These are phyloP conservation scores for Whalleya microplaca DNA, from an alignment of 2,329 filamentous ascomycete species.

Conservation along the genomic window DNA sequence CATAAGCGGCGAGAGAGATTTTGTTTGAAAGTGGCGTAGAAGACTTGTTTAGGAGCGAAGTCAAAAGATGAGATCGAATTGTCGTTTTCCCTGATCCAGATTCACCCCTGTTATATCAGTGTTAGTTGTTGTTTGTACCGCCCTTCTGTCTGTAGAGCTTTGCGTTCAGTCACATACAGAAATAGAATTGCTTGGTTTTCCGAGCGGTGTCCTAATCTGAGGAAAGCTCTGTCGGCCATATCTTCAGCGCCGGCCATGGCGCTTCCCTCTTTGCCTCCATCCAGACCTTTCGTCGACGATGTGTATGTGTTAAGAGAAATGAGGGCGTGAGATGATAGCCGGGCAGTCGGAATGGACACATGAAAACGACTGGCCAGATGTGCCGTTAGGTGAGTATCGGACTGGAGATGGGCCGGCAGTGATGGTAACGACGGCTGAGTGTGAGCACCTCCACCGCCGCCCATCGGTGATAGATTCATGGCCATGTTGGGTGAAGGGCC, in stretches of 20 bases:
- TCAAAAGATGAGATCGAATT: conserved; percentile 83
- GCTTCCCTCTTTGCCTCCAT: conserved; percentile 90
- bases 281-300: conserved; percentile 81
- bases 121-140: conserved; percentile 17
- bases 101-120: conserved; percentile 70
- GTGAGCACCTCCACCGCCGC: conserved; percentile 63
- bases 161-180: conserved; percentile 64
- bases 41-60: conserved; percentile 84
- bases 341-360: conserved; percentile 83
- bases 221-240: conserved; percentile 82
- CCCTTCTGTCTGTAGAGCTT: not conserved
- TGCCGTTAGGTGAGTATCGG: conserved; percentile 77
- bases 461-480: conserved; percentile 58
- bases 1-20: conserved; percentile 88
- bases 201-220: conserved; percentile 81
- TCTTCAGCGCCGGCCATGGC: conserved; percentile 93
- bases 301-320: conserved; percentile 95
- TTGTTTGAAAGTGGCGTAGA: conserved; percentile 93
- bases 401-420: conserved; percentile 81
- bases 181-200: conserved; percentile 95
- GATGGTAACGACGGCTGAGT: conserved; percentile 86
- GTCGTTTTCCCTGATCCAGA: conserved; percentile 97
- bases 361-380: conserved; percentile 91
- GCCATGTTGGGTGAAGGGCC: conserved; percentile 56
- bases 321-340: conserved; percentile 87